phyloP scores from a whole-genome alignment of 2,329 filamentous ascomycete species.

The Neophaeococcomyces mojaviensis region DNA sequence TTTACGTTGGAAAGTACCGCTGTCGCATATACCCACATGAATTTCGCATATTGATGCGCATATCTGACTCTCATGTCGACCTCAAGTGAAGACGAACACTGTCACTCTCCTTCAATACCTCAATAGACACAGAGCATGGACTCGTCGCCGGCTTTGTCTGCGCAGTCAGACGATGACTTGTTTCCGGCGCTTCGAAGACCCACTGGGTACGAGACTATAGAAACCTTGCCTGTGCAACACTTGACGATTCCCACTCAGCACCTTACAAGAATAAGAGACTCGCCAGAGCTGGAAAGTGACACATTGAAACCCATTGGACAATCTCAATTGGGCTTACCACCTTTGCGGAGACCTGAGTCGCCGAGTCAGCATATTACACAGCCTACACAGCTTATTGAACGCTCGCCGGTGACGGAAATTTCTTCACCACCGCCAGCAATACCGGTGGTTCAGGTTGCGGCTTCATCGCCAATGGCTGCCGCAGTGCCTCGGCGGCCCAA shows the following conservation, averaged over 20 bases:
- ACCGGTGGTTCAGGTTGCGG: constrained; percentile 66
- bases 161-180: too few relatives aligned
- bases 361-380: constrained; percentile 40
- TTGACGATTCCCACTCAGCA: constrained; percentile 14
- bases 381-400: constrained; percentile 52
- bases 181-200: constrained; percentile 25
- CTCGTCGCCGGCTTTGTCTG: too few relatives aligned
- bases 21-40: too few relatives aligned
- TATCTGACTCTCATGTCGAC: too few relatives aligned
- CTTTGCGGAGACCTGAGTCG: constrained; percentile 22
- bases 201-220: constrained; percentile 40
- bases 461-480: constrained; percentile 69
- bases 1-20: too few relatives aligned
- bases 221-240: constrained; percentile 38
- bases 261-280: constrained; percentile 34
- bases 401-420: constrained; percentile 22
- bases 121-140: not conserved
- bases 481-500: constrained; percentile 27
- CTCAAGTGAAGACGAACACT: too few relatives aligned
- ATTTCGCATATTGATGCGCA: too few relatives aligned
- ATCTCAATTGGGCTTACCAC: too few relatives aligned
- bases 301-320: too few relatives aligned
- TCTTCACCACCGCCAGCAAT: constrained; percentile 25
- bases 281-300: constrained; percentile 30
- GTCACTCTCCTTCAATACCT: too few relatives aligned